phyloP scores from a whole-genome alignment of 2,329 filamentous ascomycete species.

The Pestalotiopsis sp. region DNA sequence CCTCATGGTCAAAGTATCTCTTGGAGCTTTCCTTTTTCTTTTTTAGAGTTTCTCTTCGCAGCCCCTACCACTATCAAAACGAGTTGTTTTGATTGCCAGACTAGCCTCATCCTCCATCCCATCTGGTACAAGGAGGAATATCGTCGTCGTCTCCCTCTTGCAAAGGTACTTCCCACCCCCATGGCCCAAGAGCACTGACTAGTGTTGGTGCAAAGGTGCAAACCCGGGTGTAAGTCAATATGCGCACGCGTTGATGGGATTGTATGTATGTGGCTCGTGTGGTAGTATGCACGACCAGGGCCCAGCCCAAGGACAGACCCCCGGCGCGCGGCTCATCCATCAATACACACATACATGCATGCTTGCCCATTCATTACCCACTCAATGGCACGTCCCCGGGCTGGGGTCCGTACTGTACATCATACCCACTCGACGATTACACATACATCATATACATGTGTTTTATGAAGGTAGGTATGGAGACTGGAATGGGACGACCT shows the following conservation, averaged over 20 bases:
- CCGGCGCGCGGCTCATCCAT: not conserved
- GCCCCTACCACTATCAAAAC: not conserved
- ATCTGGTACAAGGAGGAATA: not conserved
- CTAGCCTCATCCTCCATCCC: not conserved
- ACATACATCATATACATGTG: not conserved
- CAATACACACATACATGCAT: not conserved
- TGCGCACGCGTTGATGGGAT: not conserved
- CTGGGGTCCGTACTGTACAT: not conserved
- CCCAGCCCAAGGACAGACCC: not conserved
- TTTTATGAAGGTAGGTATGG: no score
- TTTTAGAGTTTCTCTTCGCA: not conserved
- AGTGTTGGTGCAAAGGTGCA: not conserved
- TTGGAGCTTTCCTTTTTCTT: no score
- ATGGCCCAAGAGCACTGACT: not conserved
- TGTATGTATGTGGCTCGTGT: no score
- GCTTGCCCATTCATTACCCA: not conserved
- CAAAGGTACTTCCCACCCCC: not conserved
- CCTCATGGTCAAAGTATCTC: no score
- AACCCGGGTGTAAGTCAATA: not conserved
- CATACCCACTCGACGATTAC: not conserved
- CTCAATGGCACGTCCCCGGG: not conserved
- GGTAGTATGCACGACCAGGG: not conserved
- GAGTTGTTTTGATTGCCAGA: not conserved
- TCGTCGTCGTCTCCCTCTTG: not conserved
- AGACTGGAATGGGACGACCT: no score